Evolutionary conservation across 768 basidiomycete species (phyloP), one percentile per base, ranked within the genome.

Genomic region (Mycena albidolilacea): DNA sequence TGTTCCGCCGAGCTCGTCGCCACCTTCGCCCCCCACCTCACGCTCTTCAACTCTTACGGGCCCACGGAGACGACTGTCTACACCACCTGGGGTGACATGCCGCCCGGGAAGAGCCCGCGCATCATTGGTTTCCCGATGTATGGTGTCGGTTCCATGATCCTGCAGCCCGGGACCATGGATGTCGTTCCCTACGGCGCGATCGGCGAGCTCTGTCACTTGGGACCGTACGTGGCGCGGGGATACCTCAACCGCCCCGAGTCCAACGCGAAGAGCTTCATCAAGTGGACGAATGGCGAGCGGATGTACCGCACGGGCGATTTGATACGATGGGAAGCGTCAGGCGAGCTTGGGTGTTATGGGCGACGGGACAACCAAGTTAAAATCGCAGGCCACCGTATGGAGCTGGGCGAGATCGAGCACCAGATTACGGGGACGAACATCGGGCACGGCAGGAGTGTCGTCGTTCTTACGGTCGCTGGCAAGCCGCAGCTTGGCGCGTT

Each of bases 321-420:
- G 1, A 93, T 93, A 7, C 89, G 93, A 37, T 94, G 94, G 80
- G 83, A 89, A 37, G 91, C 93, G 0, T 85, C 91, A 76, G 93
- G 93, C 17, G 85, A 86, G 23, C 93, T 94, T 30, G 93, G 93
- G 78, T 94, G 93, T 78, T 92, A 91, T 0, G 93, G 93, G 9
- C 88, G 93, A 14, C 93, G 92, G 7, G 93, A 94, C 75, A 93
- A 94, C 78, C 93, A 94, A 78, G 91, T 94, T 83, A 94, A 94
- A 83, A 94, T 94, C 79, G 90, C 93, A 61, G 93, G 93, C 1
- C 94, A 94, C 88, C 86, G 93, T 23, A 94, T 94, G 79, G 93
- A 94, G 78, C 86, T 94, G 5, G 93, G 93, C 37, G 93, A 94
- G 79, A 93, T 94, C 74, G 93, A 94, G 46, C 63, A 64, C 37